Conservation (phyloP, 2,329 filamentous ascomycete species). For the Madurella mycetomatis region DNA sequence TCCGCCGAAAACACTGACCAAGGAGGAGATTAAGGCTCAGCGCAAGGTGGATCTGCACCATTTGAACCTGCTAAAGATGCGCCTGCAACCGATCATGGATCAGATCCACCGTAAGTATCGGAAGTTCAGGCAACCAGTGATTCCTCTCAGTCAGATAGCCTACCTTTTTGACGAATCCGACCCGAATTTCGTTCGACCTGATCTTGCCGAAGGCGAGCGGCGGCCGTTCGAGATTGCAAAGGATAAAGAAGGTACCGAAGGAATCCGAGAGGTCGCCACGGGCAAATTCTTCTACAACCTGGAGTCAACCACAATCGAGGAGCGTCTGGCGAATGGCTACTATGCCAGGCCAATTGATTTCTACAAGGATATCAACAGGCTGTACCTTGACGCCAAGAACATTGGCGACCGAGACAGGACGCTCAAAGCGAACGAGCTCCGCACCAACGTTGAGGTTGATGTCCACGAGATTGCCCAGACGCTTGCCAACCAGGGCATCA, state of each 20-base stretch:
- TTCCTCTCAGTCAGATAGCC: constrained; percentile 67
- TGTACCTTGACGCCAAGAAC: constrained; percentile 79
- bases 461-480: constrained; percentile 65
- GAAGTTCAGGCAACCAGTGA: constrained; percentile 76
- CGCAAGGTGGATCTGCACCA: constrained; percentile 78
- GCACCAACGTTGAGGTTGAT: constrained; percentile 92
- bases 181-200: constrained; percentile 61
- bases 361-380: constrained; percentile 74
- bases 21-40: constrained; percentile 74
- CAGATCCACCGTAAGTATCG: constrained; percentile 88
- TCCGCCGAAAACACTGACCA: constrained; percentile 62
- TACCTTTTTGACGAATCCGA: constrained; percentile 84
- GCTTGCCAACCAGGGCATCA: constrained; percentile 56
- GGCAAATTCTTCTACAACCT: constrained; percentile 94
- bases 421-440: constrained; percentile 84
- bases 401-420: constrained; percentile 78
- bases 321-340: constrained; percentile 93
- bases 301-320: constrained; percentile 88
- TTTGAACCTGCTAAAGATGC: constrained; percentile 81
- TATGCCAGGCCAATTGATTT: constrained; percentile 91
- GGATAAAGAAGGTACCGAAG: constrained; percentile 73
- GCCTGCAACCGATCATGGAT: constrained; percentile 93
- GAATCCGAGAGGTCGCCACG: constrained; percentile 68
- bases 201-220: constrained; percentile 49
- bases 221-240: constrained; percentile 75